A percentile compares a stretch with the other conserved stretches of the same genome.
Evolutionary conservation across 2,329 filamentous ascomycete species (phyloP).

Genomic region (Colletotrichum melonis): DNA sequence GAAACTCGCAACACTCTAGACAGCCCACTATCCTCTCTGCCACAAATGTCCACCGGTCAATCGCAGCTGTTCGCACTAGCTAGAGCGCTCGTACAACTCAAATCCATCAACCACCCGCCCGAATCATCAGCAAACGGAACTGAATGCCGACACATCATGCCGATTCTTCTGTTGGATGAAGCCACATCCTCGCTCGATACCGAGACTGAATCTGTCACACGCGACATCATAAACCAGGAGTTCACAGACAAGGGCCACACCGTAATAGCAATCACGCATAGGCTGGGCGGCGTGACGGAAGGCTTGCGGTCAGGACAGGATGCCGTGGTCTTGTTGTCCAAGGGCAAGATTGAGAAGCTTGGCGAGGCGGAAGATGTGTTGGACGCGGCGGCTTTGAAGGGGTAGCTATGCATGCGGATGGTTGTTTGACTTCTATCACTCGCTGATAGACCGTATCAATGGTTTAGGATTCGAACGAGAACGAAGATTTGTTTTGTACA

Average conservation of each 20-base stretch:
- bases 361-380: background rate
- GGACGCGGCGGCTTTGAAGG: background rate
- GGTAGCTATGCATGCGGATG: background rate
- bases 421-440: background rate
- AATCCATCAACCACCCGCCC: background rate
- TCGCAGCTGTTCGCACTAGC: slow-evolving; percentile 8
- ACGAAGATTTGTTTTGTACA: background rate
- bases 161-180: slow-evolving; percentile 69
- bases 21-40: background rate
- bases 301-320: background rate
- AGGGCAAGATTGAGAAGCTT: background rate
- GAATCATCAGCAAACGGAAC: background rate
- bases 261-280: background rate
- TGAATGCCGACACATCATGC: background rate
- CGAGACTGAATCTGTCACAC: slow-evolving; percentile 55
- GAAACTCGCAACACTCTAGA: background rate
- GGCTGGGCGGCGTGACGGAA: background rate
- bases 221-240: background rate
- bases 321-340: background rate
- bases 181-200: slow-evolving; percentile 71
- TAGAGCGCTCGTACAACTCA: slow-evolving; percentile 5
- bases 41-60: slow-evolving; percentile 25
- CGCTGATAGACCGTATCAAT: background rate
- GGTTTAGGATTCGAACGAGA: background rate
- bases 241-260: background rate